Evolutionary conservation across 768 basidiomycete genomes (phyloP).

Genomic region (Phaffia australis): DNA sequence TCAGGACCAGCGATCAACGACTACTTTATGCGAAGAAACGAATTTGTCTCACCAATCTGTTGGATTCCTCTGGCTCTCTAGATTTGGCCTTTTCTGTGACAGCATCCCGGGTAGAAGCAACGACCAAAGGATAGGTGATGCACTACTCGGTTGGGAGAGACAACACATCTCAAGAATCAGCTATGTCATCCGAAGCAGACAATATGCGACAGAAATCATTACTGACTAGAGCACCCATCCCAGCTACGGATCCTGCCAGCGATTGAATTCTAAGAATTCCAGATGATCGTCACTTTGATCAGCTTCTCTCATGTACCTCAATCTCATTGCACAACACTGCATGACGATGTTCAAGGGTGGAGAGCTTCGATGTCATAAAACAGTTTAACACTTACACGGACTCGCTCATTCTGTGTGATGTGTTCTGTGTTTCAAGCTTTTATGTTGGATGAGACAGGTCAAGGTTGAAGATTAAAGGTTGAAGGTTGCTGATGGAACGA

Average conservation of each 20-base stretch:
- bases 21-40: not conserved
- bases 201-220: not conserved
- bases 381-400: no score
- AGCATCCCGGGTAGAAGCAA: constrained; percentile 84
- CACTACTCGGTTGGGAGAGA: constrained; percentile 28
- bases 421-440: no score
- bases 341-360: no score
- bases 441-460: no score
- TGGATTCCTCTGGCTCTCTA: not conserved
- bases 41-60: not conserved
- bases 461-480: no score
- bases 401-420: no score
- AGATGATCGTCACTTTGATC: constrained; percentile 25
- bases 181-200: not conserved
- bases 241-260: constrained; percentile 77
- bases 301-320: no score
- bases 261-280: constrained; percentile 73
- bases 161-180: not conserved
- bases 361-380: no score
- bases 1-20: not conserved
- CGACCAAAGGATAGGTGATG: constrained; percentile 60
- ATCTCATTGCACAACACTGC: no score
- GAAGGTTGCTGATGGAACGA: no score
- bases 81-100: constrained; percentile 60
- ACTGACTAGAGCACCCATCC: constrained; percentile 80